phyloP scores from a whole-genome alignment of 179 eudicot genomes.

The Heliamphora pulchella region DNA sequence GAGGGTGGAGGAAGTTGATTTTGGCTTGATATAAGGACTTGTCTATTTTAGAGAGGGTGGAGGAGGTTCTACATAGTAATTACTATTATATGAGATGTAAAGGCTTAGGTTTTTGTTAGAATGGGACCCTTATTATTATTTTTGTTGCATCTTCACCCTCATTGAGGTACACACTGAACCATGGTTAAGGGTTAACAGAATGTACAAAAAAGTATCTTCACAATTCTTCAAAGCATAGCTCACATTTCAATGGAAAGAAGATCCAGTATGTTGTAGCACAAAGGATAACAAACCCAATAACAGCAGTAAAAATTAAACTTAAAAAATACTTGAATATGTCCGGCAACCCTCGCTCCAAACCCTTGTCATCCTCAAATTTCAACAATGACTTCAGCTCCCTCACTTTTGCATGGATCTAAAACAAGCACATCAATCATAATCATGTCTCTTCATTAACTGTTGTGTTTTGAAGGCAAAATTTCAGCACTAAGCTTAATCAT shows the following conservation, averaged over 20 bases:
- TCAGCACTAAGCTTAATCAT: neutral
- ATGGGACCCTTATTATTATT: neutral
- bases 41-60: too few species aligned
- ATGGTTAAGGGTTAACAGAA: neutral
- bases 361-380: slow-evolving; percentile 37
- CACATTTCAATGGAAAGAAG: neutral
- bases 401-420: slow-evolving; percentile 60
- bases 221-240: neutral
- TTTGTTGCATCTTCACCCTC: neutral
- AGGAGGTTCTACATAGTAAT: too few species aligned
- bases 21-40: too few species aligned
- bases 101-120: neutral
- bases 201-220: neutral
- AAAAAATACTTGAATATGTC: slow-evolving; percentile 40
- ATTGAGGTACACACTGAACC: neutral
- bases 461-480: neutral
- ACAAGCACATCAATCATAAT: slow-evolving; percentile 11
- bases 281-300: neutral
- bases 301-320: slow-evolving; percentile 6
- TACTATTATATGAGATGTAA: neutral
- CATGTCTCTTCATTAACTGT: neutral
- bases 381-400: slow-evolving; percentile 52
- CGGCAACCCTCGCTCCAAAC: slow-evolving; percentile 29
- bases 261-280: neutral
- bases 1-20: too few species aligned